Base-by-base conservation (phyloP, 2,329 filamentous ascomycete genomes). In the Fusarium nematophilum region DNA sequence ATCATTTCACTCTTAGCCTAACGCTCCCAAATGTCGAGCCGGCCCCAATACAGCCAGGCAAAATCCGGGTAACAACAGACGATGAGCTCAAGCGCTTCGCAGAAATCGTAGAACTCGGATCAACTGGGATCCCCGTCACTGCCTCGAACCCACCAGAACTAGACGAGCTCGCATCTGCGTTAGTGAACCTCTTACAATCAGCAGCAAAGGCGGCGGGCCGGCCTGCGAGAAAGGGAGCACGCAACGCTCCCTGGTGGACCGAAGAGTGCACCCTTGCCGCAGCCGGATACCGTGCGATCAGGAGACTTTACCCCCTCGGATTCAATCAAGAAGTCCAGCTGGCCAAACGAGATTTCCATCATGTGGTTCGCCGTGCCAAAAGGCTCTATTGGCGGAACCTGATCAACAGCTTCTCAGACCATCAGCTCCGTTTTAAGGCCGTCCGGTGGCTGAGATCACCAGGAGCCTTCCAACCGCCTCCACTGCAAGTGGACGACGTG, bases 1-100 rank as follows among this genome's bases (percentile, higher is more conserved):
- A 62, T 51, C 57, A 61, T 39, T 62, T 59, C 33, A 64, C 51
- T 10, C 39, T 64, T 18, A 57, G 48, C 17, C 23, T 62, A 25
- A 51, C 44, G 21, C 45, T 59, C 14, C 53, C 57, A 17, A 34
- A 57, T 25, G 23, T 57, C 17, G 29, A 31, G 26, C 45, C 38
- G 15, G 25, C 42, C 34, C 40, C 46, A 46, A 44, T 43, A 27
- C 45, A 43, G 27, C 48, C 47, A 25, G 49, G 59, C 15, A 49
- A 43, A 37, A 42, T 63, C 29, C 52, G 59, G 15, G 42, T 63
- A 38, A 59, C 38, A 17, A 53, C 56, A 17, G 56, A 54, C 13
- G 52, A 57, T 6, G 56, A 63, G 40, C 36, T 59, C 13, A 49
- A 55, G 30, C 46, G 50, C 9, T 62, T 59, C 36, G 39, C 30